Evolutionary conservation across 768 basidiomycete species (phyloP), one percentile per base, ranked within the genome.

Genomic region (Tulasnella sp.): DNA sequence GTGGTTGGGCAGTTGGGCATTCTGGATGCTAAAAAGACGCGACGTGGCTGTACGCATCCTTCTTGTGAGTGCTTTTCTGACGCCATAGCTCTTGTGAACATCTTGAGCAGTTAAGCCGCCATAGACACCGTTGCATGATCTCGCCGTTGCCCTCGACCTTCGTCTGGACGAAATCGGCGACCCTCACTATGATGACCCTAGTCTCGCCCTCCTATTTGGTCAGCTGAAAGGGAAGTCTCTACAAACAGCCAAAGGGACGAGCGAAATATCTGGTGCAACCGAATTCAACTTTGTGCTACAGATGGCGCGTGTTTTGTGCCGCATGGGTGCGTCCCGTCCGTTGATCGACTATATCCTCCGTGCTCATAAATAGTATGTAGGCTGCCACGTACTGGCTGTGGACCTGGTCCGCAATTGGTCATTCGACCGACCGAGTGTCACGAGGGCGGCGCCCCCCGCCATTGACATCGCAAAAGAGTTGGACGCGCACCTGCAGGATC

Each of bases 281-380:
- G 95, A 99, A 68, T 97, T 94, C 72, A 93, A 88, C 68, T 98
- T 98, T 69, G 90, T 99, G 9, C 75, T 94, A 27, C 94, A 98
- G 72, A 91, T 92, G 65, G 88, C 93, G 0, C 81, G 91, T 27
- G 88, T 95, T 7, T 93, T 97, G 65, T 91, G 88, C 67, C 77
- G 90, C 61, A 95, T 97, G 92, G 96, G 95, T 90, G 64, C 42
- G 84, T 69, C 0, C 9, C 26, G 19, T 23, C 17, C 45, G 32
- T 54, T 19, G 49, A n/a, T 43, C 50, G 4, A 10, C 9, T 5
- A 51, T 2, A 23, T 19, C 17, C 1, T 17, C 13, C 11, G 27
- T 21, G 45, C 8, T 1, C 17, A 13, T 56, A 17, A 55, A 43
- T 41, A 10, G 38, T 21, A 51, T 48, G 56, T 10, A 96, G 94